Evolutionary conservation across 2,329 filamentous ascomycete species (phyloP), one percentile per base, ranked within the genome.

Genomic region (Claviceps arundinis): DNA sequence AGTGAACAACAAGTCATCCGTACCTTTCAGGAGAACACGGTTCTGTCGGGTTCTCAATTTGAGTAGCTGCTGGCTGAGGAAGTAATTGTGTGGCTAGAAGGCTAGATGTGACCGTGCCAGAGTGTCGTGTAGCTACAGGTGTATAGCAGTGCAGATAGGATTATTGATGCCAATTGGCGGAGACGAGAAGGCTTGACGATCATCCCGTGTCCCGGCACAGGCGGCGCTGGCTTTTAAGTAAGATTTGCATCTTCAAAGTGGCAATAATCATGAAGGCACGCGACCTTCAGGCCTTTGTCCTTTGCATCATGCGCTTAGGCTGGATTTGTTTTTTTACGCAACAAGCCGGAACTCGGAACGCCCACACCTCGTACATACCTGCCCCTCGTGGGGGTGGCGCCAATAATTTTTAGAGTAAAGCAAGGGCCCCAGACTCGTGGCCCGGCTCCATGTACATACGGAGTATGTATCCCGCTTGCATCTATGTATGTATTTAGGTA

Each of bases 201-300:
- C 19, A 34, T 50, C 43, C 30, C 30, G 8, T 34, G 17, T 26
- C 26, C 38, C 19, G 30, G 30, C 44, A 38, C 38, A 19, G 55
- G 54, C 52, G 47, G 41, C 43, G 42, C 48, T 52, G 14, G 50
- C 54, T 41, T 50, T 57, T 57, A 56, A 57, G 56, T 55, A 56
- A 44, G 9, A 43, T 48, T 48, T 48, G 30, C 48, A 51, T 42
- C 44, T 44, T 14, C 14, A 17, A 17, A n/a, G 37, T 30, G 19
- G 43, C 14, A 40, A n/a, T 16, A 42, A 17, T 34, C 37, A 24
- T 34, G 30, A 34, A 34, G 43, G 48, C 48, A 45, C 26, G 48
- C 48, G 38, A 11, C 48, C 34, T 46, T 47, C 19, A 49, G 34
- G 42, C 22, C 30, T 49, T 51, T 34, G 47, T 41, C 37, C 17